A percentile compares a stretch with the other conserved stretches of the same genome.
phyloP scores from a whole-genome alignment of 2,329 filamentous ascomycete genomes.

The Hirsutella minnesotensis region DNA sequence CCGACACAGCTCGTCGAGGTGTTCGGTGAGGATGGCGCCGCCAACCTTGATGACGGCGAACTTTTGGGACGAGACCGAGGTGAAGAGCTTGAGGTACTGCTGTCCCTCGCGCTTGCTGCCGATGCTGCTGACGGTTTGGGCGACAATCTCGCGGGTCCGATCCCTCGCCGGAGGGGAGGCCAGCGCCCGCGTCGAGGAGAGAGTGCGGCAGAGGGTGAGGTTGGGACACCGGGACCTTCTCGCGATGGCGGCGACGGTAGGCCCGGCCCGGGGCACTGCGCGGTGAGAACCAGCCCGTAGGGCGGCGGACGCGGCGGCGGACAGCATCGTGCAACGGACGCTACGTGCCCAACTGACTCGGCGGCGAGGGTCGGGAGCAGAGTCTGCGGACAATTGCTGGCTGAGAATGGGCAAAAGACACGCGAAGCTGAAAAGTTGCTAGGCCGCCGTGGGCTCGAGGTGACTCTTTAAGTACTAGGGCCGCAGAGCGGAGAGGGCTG shows the following conservation, averaged over 20 bases:
- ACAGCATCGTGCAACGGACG: conserved; percentile 25
- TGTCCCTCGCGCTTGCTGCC: conserved; percentile 93
- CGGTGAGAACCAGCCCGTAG: conserved; percentile 32
- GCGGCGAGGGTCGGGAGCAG: background rate
- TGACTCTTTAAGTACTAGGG: too few relatives aligned
- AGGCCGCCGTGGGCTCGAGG: too few relatives aligned
- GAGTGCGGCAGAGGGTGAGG: conserved; percentile 11
- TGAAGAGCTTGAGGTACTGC: conserved; percentile 96
- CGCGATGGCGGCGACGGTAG: conserved; percentile 10
- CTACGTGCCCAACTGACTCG: conserved; percentile 12
- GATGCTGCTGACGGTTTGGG: conserved; percentile 74
- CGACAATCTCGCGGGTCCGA: conserved; percentile 23
- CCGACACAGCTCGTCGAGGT: conserved; percentile 81
- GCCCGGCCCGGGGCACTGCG: conserved; percentile 19
- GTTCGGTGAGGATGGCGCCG: conserved; percentile 88
- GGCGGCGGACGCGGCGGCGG: conserved; percentile 25
- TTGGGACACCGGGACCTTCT: conserved; percentile 12
- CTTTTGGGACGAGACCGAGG: conserved; percentile 88
- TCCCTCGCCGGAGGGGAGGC: conserved; percentile 11
- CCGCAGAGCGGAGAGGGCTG: too few relatives aligned
- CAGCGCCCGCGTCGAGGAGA: conserved; percentile 4
- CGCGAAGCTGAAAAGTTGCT: background rate
- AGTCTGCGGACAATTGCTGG: background rate
- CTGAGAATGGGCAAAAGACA: background rate
- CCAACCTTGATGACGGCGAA: conserved; percentile 98